phyloP scores from a whole-genome alignment of 129 eudicot species.

The Smallanthus sonchifolius region DNA sequence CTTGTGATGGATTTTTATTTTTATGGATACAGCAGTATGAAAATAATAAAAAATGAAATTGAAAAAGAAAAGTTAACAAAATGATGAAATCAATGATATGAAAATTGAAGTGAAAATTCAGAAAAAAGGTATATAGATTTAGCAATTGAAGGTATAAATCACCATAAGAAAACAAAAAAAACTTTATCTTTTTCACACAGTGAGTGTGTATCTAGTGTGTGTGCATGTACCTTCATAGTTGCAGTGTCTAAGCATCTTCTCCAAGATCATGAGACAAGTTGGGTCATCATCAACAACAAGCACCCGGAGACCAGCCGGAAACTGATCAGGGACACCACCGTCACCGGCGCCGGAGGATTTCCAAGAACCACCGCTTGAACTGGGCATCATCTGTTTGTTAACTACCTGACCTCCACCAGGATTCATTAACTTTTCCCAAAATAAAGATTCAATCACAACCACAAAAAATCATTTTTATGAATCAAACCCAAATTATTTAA shows the following conservation, averaged over 20 bases:
- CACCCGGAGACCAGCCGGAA: conserved; percentile 65
- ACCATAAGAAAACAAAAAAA: neutral
- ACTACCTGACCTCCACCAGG: conserved; percentile 24
- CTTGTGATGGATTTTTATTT: neutral
- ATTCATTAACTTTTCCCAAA: conserved; percentile 25
- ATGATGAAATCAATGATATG: conserved; percentile 25
- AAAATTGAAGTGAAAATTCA: conserved; percentile 3
- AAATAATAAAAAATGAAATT: neutral
- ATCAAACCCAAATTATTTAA: conserved; percentile 18
- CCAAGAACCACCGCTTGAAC: conserved; percentile 32
- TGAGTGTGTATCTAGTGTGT: neutral
- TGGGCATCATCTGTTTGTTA: conserved; percentile 29
- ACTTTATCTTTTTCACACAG: neutral
- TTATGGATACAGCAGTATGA: conserved; percentile 26
- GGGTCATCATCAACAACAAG: conserved; percentile 68
- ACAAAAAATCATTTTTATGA: conserved; percentile 19
- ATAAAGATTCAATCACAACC: conserved; percentile 2
- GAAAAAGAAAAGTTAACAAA: neutral
- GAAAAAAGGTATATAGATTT: conserved; percentile 13
- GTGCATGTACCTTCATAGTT: conserved; percentile 48
- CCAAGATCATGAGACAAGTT: conserved; percentile 55
- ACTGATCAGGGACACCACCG: conserved; percentile 38
- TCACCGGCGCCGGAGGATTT: conserved; percentile 26
- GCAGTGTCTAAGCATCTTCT: conserved; percentile 51
- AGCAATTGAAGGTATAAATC: conserved; percentile 13